These are phyloP conservation scores for Stachybotrys elegans DNA, from an alignment of 2,329 filamentous ascomycete genomes.

Conservation along the genomic window DNA sequence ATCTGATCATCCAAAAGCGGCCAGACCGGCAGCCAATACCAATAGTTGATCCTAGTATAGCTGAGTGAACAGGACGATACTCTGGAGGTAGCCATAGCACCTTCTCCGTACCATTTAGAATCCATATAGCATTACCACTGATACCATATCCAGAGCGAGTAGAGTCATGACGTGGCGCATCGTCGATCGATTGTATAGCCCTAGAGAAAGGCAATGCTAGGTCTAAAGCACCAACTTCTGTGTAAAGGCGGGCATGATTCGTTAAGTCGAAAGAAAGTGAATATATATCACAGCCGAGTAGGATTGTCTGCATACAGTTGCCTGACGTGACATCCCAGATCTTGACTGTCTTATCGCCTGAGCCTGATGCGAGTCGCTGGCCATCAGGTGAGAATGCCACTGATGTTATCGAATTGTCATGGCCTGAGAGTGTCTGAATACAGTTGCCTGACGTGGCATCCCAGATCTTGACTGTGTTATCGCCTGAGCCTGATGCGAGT, in stretches of 20 bases:
- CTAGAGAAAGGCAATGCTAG: not conserved
- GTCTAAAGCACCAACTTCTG: not conserved
- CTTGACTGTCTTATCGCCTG: not conserved
- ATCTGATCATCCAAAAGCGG: not conserved
- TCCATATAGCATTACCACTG: not conserved
- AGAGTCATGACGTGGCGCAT: not conserved
- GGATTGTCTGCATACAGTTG: not conserved
- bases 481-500: not conserved
- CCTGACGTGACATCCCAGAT: not conserved
- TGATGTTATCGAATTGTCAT: not conserved
- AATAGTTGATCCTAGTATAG: not conserved
- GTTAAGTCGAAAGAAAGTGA: not conserved
- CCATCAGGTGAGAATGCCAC: not conserved
- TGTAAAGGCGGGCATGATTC: not conserved
- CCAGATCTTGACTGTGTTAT: not conserved
- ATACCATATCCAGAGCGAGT: not conserved
- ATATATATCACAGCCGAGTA: not conserved
- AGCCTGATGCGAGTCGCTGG: not conserved
- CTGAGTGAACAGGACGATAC: not conserved
- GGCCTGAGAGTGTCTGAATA: not conserved
- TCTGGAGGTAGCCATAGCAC: not conserved
- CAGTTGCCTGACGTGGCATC: not conserved
- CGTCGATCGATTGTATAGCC: not conserved
- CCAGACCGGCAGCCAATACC: not conserved
- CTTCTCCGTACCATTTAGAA: not conserved